These are phyloP conservation scores for Colletotrichum shisoi DNA, from an alignment of 2,329 filamentous ascomycete species.

Conservation along the genomic window DNA sequence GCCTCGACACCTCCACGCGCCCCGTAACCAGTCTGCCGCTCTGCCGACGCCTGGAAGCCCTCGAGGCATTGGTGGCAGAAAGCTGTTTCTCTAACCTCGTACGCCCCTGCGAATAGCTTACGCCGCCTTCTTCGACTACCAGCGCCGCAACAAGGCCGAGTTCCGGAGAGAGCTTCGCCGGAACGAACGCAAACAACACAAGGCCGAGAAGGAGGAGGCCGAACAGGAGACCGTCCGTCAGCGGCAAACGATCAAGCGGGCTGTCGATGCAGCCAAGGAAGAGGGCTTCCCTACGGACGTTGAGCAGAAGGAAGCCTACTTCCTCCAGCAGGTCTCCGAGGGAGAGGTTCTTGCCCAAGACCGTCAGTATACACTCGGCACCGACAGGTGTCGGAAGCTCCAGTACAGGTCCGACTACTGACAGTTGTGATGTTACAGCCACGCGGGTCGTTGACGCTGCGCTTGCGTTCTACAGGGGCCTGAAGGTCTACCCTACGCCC, in stretches of 20 bases:
- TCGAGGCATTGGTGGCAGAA: slow-evolving; percentile 11
- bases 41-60: slow-evolving; percentile 21
- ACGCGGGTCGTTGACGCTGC: slow-evolving; percentile 75
- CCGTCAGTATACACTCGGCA: slow-evolving; percentile 64
- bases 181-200: slow-evolving; percentile 76
- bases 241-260: slow-evolving; percentile 75
- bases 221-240: slow-evolving; percentile 71
- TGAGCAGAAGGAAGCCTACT: slow-evolving; percentile 94
- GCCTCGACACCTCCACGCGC: slow-evolving; percentile 18
- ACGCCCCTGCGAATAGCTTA: slow-evolving; percentile 58
- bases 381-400: slow-evolving; percentile 35
- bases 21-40: not conserved
- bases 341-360: slow-evolving; percentile 85
- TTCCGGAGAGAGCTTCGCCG: slow-evolving; percentile 75
- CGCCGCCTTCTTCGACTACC: slow-evolving; percentile 73
- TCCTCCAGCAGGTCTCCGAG: slow-evolving; percentile 91
- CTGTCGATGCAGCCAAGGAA: slow-evolving; percentile 82
- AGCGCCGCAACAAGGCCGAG: slow-evolving; percentile 68
- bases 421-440: slow-evolving; percentile 19
- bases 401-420: slow-evolving; percentile 11
- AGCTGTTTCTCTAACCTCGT: slow-evolving; percentile 37
- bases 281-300: slow-evolving; percentile 91
- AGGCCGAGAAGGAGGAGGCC: slow-evolving; percentile 75
- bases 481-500: slow-evolving; percentile 97
- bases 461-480: slow-evolving; percentile 94